A percentile compares a stretch with the other conserved stretches of the same genome.
These are phyloP conservation scores for Candida oleophila DNA, from an alignment of 805 yeast genomes.

Conservation along the genomic window DNA sequence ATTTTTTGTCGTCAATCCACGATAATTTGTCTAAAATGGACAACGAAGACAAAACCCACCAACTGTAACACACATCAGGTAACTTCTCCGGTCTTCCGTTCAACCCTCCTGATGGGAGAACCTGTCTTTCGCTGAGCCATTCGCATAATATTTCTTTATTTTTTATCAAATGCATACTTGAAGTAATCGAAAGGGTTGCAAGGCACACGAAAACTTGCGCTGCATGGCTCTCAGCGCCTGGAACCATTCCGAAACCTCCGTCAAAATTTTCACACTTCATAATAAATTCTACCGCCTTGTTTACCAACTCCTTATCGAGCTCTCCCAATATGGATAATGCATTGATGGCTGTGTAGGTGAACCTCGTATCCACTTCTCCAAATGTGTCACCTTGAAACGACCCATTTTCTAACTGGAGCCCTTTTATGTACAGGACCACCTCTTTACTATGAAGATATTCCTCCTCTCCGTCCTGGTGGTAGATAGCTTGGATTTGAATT, in stretches of 20 bases:
- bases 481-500: slow-evolving; percentile 71
- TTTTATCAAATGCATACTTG: slow-evolving; percentile 40
- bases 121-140: slow-evolving; percentile 94
- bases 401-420: slow-evolving; percentile 60
- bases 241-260: slow-evolving; percentile 92
- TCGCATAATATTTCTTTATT: slow-evolving; percentile 51
- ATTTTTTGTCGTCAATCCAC: slow-evolving; percentile 71
- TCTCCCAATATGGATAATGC: slow-evolving; percentile 67
- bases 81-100: slow-evolving; percentile 95
- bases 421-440: slow-evolving; percentile 22
- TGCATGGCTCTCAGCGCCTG: slow-evolving; percentile 94
- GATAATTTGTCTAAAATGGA: slow-evolving; percentile 62
- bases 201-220: slow-evolving; percentile 89
- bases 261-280: slow-evolving; percentile 81
- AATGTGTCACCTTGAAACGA: slow-evolving; percentile 86
- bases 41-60: slow-evolving; percentile 91
- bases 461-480: slow-evolving; percentile 50
- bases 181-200: slow-evolving; percentile 73
- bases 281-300: slow-evolving; percentile 66
- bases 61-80: slow-evolving; percentile 96
- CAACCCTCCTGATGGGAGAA: slow-evolving; percentile 75
- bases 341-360: slow-evolving; percentile 79
- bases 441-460: background rate
- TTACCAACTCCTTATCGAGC: slow-evolving; percentile 53
- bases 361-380: slow-evolving; percentile 92